Evolutionary conservation across 2,329 filamentous ascomycete species (phyloP), one percentile per base, ranked within the genome.

Genomic region (Colletotrichum lupini): DNA sequence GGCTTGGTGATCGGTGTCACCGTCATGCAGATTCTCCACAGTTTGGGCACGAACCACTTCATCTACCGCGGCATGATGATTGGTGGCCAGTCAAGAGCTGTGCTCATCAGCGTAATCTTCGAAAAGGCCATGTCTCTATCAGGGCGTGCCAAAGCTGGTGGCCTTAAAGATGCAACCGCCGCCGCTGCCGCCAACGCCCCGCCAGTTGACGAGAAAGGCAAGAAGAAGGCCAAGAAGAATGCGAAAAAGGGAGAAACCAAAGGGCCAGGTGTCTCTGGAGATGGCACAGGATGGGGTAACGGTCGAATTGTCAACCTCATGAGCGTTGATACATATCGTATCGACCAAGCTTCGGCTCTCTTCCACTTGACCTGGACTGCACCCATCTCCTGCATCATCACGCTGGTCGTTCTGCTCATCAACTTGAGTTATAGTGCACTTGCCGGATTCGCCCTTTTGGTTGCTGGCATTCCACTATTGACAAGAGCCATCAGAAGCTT

Each of bases 361-460:
- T 96, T 98, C 82, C 97, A 99, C 81, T 90, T 98, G 85, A 86
- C 94, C 26, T 99, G 97, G 97, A 94, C 94, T 1, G 91, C 94
- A 0, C 95, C 96, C 0, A 85, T 98, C 52, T 87, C 92, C 28
- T 92, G 95, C 72, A 80, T 97, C 62, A 86, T 98, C 75, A 97
- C 95, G 0, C 87, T 98, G 16, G 88, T 93, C 24, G 85, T 98
- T 14, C 89, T 99, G 3, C 79, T 97, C 37, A 86, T 98, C 84
- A 98, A 98, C 80, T 82, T 99, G 79, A 93, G 91, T 0, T 98
- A 98, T 83, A 97, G 94, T 76, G 95, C 95, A 14, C 88, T 98
- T 22, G 92, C 96, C 16, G 96, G 96, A 53, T 98, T 97, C 77
- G 95, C 89, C 1, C 87, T 98, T 52, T 88, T 98, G 19, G 86